Evolutionary conservation across 768 basidiomycete genomes (phyloP).

Genomic region (Glaciozyma antarctica): DNA sequence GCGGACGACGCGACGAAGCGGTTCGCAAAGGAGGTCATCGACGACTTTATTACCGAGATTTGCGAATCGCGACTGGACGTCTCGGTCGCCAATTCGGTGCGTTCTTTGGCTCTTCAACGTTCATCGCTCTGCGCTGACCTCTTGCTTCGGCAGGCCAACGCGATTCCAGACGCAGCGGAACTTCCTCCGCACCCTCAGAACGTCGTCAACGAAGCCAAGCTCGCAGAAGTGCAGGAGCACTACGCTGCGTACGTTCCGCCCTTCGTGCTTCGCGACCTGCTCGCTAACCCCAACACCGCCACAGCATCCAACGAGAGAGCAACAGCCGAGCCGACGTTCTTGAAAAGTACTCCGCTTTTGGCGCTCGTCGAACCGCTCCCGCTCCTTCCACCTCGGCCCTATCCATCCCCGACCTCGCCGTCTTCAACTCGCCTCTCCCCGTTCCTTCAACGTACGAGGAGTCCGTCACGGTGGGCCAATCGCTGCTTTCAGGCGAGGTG

Average conservation of each 20-base stretch:
- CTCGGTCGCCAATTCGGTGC: conserved; percentile 14
- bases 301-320: background rate
- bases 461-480: background rate
- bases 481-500: background rate
- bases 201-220: conserved; percentile 12
- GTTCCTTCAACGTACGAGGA: conserved; percentile 1
- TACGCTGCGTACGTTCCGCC: conserved; percentile 9
- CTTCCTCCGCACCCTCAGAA: conserved; percentile 29
- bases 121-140: no score
- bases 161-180: background rate
- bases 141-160: background rate
- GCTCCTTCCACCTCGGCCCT: background rate
- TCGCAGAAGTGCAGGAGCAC: conserved; percentile 11
- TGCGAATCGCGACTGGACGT: conserved; percentile 19
- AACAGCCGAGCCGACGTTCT: background rate
- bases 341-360: background rate
- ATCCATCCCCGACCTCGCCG: background rate
- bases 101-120: background rate
- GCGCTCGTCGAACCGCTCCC: background rate
- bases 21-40: conserved; percentile 13
- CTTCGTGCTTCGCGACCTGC: background rate
- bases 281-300: background rate
- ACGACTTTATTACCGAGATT: conserved; percentile 18
- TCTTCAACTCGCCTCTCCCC: background rate
- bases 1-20: background rate